These are phyloP conservation scores for Sporisorium reilianum DNA, from an alignment of 1,284 basidiomycete genomes.

Conservation along the genomic window DNA sequence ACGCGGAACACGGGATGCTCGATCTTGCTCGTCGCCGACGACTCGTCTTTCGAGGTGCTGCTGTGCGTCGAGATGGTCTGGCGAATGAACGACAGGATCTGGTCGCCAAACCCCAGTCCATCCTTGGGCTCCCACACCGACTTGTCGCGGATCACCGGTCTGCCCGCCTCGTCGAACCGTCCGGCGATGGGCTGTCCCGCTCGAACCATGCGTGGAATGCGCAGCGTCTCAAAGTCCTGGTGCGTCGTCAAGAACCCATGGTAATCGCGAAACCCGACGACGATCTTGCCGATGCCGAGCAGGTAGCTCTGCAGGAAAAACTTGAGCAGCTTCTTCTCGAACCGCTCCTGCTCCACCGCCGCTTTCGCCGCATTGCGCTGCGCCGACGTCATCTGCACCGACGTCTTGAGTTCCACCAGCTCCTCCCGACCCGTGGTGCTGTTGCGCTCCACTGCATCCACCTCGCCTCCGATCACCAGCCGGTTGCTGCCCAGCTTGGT, in stretches of 20 bases:
- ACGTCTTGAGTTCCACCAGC: slow-evolving; percentile 94
- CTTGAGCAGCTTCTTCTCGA: slow-evolving; percentile 90
- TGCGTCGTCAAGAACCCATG: slow-evolving; percentile 72
- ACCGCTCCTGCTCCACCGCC: slow-evolving; percentile 71
- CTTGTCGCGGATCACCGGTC: slow-evolving; percentile 76
- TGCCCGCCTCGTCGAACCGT: slow-evolving; percentile 78
- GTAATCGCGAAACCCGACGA: slow-evolving; percentile 91
- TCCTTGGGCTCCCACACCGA: slow-evolving; percentile 81
- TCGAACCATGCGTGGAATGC: slow-evolving; percentile 67
- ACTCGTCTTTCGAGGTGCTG: background rate
- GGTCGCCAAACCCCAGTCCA: slow-evolving; percentile 80
- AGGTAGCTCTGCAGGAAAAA: slow-evolving; percentile 85
- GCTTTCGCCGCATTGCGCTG: slow-evolving; percentile 23
- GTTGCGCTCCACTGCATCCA: slow-evolving; percentile 80
- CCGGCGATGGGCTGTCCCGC: slow-evolving; percentile 71
- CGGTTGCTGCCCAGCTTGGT: slow-evolving; percentile 84
- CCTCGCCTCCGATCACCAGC: slow-evolving; percentile 92
- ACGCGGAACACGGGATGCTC: slow-evolving; percentile 58
- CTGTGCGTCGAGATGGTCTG: slow-evolving; percentile 24
- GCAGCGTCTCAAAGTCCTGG: slow-evolving; percentile 68
- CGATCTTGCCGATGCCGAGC: slow-evolving; percentile 83
- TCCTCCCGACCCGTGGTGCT: slow-evolving; percentile 22
- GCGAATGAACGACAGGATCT: slow-evolving; percentile 76
- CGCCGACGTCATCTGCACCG: slow-evolving; percentile 75
- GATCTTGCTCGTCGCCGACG: background rate